Evolutionary conservation across 768 basidiomycete species (phyloP).

Genomic region (Pulveroboletus sp.): DNA sequence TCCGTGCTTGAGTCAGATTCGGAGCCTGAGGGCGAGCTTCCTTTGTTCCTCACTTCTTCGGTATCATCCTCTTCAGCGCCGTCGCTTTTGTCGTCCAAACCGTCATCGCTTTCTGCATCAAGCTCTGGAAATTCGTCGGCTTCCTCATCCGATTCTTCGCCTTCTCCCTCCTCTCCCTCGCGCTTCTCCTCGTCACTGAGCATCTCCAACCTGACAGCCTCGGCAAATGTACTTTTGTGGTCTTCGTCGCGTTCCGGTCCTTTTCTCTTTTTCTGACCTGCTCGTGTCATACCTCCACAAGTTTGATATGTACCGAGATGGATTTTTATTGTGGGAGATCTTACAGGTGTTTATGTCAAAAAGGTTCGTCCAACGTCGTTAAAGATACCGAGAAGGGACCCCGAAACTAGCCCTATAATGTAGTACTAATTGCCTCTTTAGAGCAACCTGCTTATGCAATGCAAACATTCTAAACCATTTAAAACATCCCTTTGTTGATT

Average conservation of each 20-base stretch:
- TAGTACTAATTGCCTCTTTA: no score
- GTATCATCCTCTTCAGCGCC: slow-evolving; percentile 32
- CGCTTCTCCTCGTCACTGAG: slow-evolving; percentile 64
- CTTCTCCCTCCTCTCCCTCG: slow-evolving; percentile 28
- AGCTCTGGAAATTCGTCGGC: slow-evolving; percentile 76
- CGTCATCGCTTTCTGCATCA: slow-evolving; percentile 44
- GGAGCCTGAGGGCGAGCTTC: slow-evolving; percentile 31
- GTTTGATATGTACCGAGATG: slow-evolving; percentile 8
- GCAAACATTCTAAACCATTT: no score
- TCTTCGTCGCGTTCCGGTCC: slow-evolving; percentile 40
- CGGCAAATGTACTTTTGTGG: slow-evolving; percentile 29
- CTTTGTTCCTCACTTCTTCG: slow-evolving; percentile 34
- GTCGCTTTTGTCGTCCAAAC: slow-evolving; percentile 29
- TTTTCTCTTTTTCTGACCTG: slow-evolving; percentile 54
- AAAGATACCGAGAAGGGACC: no score
- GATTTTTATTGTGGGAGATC: no score
- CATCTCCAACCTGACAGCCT: slow-evolving; percentile 59
- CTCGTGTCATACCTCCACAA: slow-evolving; percentile 33
- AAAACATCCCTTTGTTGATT: no score
- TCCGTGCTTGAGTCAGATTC: slow-evolving; percentile 39
- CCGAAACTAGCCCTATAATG: no score
- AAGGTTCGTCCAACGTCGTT: no score
- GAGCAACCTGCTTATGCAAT: no score
- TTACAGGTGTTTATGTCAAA: no score
- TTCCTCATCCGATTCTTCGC: slow-evolving; percentile 47